These are phyloP conservation scores for Acaromyces ingoldii DNA, from an alignment of 1,284 basidiomycete genomes.

Conservation along the genomic window DNA sequence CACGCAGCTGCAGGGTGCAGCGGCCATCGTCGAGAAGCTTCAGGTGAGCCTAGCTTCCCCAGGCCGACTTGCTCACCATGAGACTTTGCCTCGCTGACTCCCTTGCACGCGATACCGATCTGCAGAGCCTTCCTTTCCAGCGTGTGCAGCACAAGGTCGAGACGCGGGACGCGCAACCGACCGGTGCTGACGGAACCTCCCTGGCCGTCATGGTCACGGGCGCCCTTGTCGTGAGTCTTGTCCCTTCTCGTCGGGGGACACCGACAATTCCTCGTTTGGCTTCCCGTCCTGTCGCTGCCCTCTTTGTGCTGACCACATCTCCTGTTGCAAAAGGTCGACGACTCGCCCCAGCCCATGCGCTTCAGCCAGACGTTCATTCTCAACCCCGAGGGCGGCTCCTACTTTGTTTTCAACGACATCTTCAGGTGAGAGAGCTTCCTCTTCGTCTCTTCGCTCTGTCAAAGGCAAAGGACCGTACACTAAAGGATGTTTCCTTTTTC, in stretches of 20 bases:
- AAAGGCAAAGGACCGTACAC: no score
- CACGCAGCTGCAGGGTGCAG: conserved; percentile 60
- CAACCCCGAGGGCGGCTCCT: conserved; percentile 68
- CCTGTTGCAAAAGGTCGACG: conserved; percentile 26
- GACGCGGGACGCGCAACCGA: conserved; percentile 85
- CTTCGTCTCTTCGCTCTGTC: no score
- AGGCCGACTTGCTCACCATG: no score
- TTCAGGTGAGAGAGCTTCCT: conserved; percentile 37
- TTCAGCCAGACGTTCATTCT: conserved; percentile 69
- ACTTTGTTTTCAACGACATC: conserved; percentile 68
- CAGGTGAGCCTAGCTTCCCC: no score
- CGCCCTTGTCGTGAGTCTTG: conserved; percentile 57
- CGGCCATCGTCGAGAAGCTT: conserved; percentile 72
- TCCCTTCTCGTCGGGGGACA: neutral
- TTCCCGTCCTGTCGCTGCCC: neutral
- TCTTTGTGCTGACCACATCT: neutral
- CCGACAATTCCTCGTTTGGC: no score
- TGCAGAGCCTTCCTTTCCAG: conserved; percentile 74
- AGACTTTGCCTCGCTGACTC: no score
- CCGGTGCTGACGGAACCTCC: conserved; percentile 60
- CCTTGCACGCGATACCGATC: no score
- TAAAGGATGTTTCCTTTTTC: neutral
- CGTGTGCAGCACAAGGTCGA: conserved; percentile 77
- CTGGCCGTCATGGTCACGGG: conserved; percentile 87
- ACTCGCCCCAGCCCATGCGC: conserved; percentile 24